Conservation (phyloP, 495 filamentous ascomycete genomes). For the Jackrogersella multiformis region DNA sequence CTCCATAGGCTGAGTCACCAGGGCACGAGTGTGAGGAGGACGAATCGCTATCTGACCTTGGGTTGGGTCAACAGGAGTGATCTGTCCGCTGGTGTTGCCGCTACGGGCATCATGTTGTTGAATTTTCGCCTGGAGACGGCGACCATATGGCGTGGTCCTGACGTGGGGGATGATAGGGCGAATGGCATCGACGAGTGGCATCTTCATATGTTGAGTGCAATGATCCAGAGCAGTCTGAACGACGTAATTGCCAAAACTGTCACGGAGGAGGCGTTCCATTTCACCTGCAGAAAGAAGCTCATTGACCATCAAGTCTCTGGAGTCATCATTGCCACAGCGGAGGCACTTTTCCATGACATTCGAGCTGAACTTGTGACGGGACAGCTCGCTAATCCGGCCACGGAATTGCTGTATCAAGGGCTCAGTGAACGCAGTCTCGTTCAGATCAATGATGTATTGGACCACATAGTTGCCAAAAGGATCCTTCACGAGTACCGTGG, state of each 20-base stretch:
- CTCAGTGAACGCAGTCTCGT: constrained; percentile 81
- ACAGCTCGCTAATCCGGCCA: constrained; percentile 76
- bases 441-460: constrained; percentile 96
- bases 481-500: constrained; percentile 87
- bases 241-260: constrained; percentile 96
- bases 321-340: constrained; percentile 73
- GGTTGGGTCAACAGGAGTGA: constrained; percentile 51
- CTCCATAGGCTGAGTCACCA: constrained; percentile 47
- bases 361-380: constrained; percentile 98
- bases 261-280: constrained; percentile 85
- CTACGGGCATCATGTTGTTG: constrained; percentile 54
- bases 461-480: constrained; percentile 99
- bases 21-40: constrained; percentile 44
- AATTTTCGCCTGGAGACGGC: constrained; percentile 90
- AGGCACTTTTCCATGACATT: constrained; percentile 99
- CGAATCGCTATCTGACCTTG: constrained; percentile 54
- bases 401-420: constrained; percentile 81
- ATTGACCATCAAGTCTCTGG: constrained; percentile 81
- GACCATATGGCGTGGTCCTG: constrained; percentile 88
- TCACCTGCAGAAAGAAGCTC: constrained; percentile 80
- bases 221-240: constrained; percentile 95
- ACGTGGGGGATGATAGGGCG: constrained; percentile 84
- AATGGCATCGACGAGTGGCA: constrained; percentile 78
- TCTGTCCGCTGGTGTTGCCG: constrained; percentile 43
- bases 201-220: constrained; percentile 73